phyloP scores from a whole-genome alignment of 2,329 filamentous ascomycete genomes.

The Ophiosphaerella korrae region DNA sequence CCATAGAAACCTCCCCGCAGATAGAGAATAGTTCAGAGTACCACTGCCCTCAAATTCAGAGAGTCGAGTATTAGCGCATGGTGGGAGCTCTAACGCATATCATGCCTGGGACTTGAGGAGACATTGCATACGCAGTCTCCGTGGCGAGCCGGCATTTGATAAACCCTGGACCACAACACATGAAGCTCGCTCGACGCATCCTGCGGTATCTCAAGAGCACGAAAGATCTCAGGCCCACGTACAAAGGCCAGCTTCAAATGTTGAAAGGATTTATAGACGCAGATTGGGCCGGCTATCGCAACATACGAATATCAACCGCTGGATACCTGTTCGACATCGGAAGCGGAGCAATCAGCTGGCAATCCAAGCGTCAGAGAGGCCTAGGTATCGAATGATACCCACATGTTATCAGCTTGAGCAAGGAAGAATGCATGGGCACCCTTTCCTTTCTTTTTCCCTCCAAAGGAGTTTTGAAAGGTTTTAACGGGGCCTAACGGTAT shows the following conservation, averaged over 20 bases:
- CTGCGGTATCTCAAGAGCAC: conserved; percentile 7
- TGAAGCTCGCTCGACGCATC: conserved; percentile 6
- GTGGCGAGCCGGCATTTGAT: conserved; percentile 10
- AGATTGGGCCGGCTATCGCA: conserved; percentile 17
- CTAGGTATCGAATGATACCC: not conserved
- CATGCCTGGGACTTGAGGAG: conserved; percentile 19
- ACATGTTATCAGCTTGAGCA: too few species aligned
- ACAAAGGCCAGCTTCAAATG: conserved; percentile 4
- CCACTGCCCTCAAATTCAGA: too few species aligned
- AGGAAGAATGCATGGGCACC: too few species aligned
- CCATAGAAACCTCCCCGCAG: conserved; percentile 5
- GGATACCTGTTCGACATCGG: conserved; percentile 26
- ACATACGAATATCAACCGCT: conserved; percentile 18
- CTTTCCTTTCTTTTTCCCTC: too few species aligned
- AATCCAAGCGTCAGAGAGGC: conserved; percentile 19
- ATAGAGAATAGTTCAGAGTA: not conserved
- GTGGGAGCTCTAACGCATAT: conserved; percentile 25
- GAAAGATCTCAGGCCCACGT: conserved; percentile 10
- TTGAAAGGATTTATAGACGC: conserved; percentile 23
- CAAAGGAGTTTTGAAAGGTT: too few species aligned
- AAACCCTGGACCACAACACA: conserved; percentile 15
- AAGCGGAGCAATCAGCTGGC: conserved; percentile 25
- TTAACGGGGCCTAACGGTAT: too few species aligned
- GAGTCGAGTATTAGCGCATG: conserved; percentile 7
- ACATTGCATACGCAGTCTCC: conserved; percentile 22